Evolutionary conservation across 306 rosid genomes (phyloP), one percentile per base, ranked within the genome.

Genomic region (Gleditsia sinensis): DNA sequence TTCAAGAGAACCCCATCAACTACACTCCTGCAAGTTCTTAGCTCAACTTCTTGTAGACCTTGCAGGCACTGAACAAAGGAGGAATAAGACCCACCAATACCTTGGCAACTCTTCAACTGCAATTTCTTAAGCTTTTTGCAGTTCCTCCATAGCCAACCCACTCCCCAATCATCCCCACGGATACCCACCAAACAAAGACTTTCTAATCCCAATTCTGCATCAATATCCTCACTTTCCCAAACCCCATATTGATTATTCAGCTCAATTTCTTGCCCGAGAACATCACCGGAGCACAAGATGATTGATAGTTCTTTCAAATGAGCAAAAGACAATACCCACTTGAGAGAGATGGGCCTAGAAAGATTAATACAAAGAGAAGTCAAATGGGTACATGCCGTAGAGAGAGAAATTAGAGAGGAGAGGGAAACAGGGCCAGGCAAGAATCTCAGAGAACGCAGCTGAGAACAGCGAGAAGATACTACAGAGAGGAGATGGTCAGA

Each of bases 111-210:
- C 19, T 76, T 75, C 3, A 94, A 83, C 81, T 81, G 77, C 62
- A 94, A 58, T 39, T 72, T 86, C 80, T 69, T 87, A 19, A 94
- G 85, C 19, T 65, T 91, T 11, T 40, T 85, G 68, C 93, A 85
- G 71, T 89, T 91, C 48, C 83, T 87, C 91, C 93, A 94, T 2
- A 94, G 69, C 90, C 96, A 94, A 10, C 84, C 87, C 13, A 89
- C 0, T 1, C 93, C 95, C 86, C 74, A 58, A 64, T 94, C 98
- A 11, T 80, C 89, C 9, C 75, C 75, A 1, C 90, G 80, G 32
- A 91, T 74, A 11, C 96, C 96, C 0, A 83, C 83, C 20, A 94
- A 64, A 61, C 81, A 90, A 1, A 94, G 78, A 67, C 80, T 83
- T 71, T 87, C 92, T 45, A 94, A 40, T 13, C 76, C 83, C 82